Percentiles rank a stretch among this genome's conserved stretches.
phyloP scores from a whole-genome alignment of 176 grass and related monocot genomes.

The Triticum monococcum region DNA sequence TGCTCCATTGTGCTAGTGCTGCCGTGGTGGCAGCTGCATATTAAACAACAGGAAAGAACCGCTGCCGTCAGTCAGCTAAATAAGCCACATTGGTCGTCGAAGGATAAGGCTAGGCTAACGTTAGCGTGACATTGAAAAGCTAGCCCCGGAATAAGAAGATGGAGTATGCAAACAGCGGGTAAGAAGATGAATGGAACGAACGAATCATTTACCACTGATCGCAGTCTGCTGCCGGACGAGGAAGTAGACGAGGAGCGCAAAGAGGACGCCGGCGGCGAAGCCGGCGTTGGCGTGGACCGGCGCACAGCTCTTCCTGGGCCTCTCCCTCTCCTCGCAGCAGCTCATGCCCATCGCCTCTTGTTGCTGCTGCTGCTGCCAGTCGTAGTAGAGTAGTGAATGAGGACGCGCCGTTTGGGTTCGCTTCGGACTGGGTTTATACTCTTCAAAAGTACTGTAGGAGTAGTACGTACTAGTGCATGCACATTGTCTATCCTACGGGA shows the following conservation, averaged over 20 bases:
- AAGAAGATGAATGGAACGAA: neutral
- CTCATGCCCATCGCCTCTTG: neutral
- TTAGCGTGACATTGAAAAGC: too few species aligned
- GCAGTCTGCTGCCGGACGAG: neutral
- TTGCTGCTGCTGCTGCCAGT: neutral
- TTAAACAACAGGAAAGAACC: neutral
- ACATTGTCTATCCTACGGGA: neutral
- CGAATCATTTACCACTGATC: neutral
- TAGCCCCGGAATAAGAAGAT: neutral
- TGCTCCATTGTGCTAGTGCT: neutral
- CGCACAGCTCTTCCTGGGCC: neutral
- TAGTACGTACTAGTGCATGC: neutral
- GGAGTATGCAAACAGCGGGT: neutral
- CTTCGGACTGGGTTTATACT: neutral
- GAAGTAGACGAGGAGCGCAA: neutral
- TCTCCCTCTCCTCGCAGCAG: neutral
- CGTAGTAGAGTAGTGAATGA: neutral
- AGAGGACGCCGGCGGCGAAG: neutral
- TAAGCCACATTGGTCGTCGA: neutral
- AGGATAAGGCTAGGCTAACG: too few species aligned
- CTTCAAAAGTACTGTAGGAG: neutral
- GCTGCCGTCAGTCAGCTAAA: neutral
- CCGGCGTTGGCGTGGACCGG: neutral
- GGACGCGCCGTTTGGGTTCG: neutral
- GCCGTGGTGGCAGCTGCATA: neutral